A percentile compares a stretch with the other conserved stretches of the same genome.
These are phyloP conservation scores for Diversispora eburnea DNA, from an alignment of 192 early-diverging fungal genomes.

Conservation along the genomic window DNA sequence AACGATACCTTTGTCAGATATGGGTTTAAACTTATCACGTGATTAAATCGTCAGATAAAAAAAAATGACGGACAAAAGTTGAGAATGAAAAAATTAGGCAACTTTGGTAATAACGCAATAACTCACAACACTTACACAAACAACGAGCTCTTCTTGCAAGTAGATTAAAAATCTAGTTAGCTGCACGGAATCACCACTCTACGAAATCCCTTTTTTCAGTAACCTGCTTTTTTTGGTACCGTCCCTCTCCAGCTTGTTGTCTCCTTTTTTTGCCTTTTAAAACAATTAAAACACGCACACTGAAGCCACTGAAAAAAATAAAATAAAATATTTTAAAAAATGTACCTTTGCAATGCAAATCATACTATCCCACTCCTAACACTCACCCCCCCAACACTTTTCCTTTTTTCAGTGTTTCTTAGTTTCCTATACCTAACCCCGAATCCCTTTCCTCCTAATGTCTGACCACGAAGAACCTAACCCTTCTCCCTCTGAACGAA, in stretches of 20 bases:
- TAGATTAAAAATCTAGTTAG: constrained; percentile 15
- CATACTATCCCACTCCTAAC: constrained; percentile 23
- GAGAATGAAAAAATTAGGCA: not conserved
- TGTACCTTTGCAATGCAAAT: constrained; percentile 23
- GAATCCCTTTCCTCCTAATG: constrained; percentile 21
- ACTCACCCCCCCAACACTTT: constrained; percentile 27
- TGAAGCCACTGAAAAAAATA: not conserved
- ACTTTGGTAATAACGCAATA: too few relatives aligned
- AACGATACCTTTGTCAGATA: too few relatives aligned
- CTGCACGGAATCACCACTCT: constrained; percentile 10
- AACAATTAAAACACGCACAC: constrained; percentile 6
- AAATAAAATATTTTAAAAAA: not conserved
- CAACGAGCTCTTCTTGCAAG: constrained; percentile 14
- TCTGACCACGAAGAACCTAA: constrained; percentile 27
- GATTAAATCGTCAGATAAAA: too few relatives aligned
- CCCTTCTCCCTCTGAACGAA: constrained; percentile 40
- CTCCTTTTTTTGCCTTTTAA: constrained; percentile 27
- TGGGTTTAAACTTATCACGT: too few relatives aligned
- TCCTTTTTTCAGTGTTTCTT: constrained; percentile 26
- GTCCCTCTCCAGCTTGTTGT: constrained; percentile 27
- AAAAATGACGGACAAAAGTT: too few relatives aligned
- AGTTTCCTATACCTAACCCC: not conserved
- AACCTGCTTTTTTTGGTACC: constrained; percentile 21
- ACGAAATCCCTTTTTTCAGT: constrained; percentile 27
- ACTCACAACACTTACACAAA: not conserved